A percentile compares a stretch with the other conserved stretches of the same genome.
Evolutionary conservation across 768 basidiomycete genomes (phyloP).

Genomic region (Mycena chlorophos): DNA sequence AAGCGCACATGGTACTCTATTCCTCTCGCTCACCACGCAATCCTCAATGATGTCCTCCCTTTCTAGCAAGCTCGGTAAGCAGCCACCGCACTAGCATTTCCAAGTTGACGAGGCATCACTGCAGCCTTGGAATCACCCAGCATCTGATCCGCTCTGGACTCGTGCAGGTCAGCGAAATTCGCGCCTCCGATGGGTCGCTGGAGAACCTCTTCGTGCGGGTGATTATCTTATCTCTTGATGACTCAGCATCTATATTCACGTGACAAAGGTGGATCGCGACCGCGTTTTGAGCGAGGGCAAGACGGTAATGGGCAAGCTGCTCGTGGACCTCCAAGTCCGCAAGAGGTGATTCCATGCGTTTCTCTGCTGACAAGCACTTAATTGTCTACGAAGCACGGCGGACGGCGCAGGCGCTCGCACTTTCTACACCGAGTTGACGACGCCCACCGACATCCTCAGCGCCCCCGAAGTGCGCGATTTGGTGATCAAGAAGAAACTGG

Average conservation of each 20-base stretch:
- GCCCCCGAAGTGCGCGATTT: slow-evolving; percentile 77
- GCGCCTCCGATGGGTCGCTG: slow-evolving; percentile 54
- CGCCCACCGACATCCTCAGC: slow-evolving; percentile 48
- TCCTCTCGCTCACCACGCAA: neutral
- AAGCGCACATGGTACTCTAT: slow-evolving; percentile 69
- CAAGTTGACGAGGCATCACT: neutral
- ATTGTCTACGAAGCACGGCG: slow-evolving; percentile 53
- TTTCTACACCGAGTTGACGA: slow-evolving; percentile 80
- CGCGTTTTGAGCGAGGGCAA: slow-evolving; percentile 66
- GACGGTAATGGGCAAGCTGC: slow-evolving; percentile 67
- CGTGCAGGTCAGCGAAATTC: slow-evolving; percentile 68
- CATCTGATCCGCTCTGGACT: slow-evolving; percentile 73
- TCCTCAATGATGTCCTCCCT: neutral
- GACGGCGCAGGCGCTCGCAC: slow-evolving; percentile 77
- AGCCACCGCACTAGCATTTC: neutral
- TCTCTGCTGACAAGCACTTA: neutral
- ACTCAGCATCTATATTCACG: neutral
- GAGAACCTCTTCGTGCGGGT: slow-evolving; percentile 73
- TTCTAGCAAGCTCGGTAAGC: neutral
- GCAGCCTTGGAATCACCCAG: slow-evolving; percentile 81
- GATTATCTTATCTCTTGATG: slow-evolving; percentile 11
- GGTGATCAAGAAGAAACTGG: slow-evolving; percentile 78
- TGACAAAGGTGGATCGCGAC: slow-evolving; percentile 64
- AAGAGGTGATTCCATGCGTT: slow-evolving; percentile 41
- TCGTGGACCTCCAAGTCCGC: slow-evolving; percentile 79